Evolutionary conservation across 192 early-diverging fungal genomes (phyloP).

Genomic region (Umbelopsis sp.): DNA sequence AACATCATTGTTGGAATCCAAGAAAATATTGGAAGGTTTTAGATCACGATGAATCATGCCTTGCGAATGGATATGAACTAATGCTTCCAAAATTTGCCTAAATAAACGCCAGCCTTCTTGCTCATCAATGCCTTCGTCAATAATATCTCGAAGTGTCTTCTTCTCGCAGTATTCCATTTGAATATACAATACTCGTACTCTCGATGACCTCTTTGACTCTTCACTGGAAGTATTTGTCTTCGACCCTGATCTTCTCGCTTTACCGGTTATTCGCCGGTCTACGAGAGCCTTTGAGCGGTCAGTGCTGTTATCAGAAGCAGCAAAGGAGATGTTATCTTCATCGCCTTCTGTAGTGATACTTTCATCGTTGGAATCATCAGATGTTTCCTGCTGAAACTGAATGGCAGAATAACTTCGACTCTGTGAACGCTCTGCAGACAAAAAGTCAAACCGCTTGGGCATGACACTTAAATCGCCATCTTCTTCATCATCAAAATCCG

Average conservation of each 20-base stretch:
- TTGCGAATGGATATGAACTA: constrained; percentile 86
- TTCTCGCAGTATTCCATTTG: constrained; percentile 99
- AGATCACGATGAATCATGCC: constrained; percentile 91
- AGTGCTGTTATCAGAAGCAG: constrained; percentile 7
- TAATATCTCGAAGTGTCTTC: constrained; percentile 83
- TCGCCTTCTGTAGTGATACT: constrained; percentile 36
- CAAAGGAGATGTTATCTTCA: constrained; percentile 39
- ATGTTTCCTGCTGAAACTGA: constrained; percentile 19
- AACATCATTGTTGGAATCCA: constrained; percentile 64
- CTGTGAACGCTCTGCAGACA: constrained; percentile 42
- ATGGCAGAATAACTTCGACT: constrained; percentile 40
- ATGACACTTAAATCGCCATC: constrained; percentile 40
- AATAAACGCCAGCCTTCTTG: constrained; percentile 84
- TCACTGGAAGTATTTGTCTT: constrained; percentile 15
- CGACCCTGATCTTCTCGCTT: constrained; percentile 9
- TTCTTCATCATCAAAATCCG: constrained; percentile 36
- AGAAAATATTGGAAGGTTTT: constrained; percentile 85
- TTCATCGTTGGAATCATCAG: constrained; percentile 52
- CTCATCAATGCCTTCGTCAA: constrained; percentile 76
- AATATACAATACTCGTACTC: constrained; percentile 78
- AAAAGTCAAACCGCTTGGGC: constrained; percentile 48
- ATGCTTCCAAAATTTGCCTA: constrained; percentile 87
- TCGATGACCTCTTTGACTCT: constrained; percentile 24
- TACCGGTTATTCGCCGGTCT: background rate
- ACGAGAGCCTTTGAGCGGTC: constrained; percentile 15